Evolutionary conservation across 1,284 basidiomycete genomes (phyloP).

Genomic region (Mycosarcoma mackinlayi): DNA sequence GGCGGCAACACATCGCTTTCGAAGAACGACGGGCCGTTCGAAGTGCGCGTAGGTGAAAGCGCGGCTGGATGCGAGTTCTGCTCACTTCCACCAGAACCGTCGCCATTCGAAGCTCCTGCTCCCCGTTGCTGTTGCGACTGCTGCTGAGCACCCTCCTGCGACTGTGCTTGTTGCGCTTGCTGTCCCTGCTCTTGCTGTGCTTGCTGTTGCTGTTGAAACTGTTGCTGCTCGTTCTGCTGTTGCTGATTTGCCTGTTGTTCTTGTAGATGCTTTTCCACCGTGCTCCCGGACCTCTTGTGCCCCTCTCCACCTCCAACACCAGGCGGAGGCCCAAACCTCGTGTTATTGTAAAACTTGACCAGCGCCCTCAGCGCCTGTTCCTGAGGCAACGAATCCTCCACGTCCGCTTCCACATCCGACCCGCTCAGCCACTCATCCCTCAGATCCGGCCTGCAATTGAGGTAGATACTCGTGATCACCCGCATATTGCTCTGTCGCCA

Average conservation of each 20-base stretch:
- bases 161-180: slow-evolving; percentile 17
- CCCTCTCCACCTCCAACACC: slow-evolving; percentile 43
- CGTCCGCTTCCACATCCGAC: slow-evolving; percentile 88
- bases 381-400: slow-evolving; percentile 81
- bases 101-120: neutral
- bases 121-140: slow-evolving; percentile 18
- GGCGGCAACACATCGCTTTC: slow-evolving; percentile 72
- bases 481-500: slow-evolving; percentile 99
- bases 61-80: slow-evolving; percentile 18
- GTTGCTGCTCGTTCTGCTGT: slow-evolving; percentile 12
- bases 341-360: slow-evolving; percentile 82
- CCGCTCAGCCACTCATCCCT: slow-evolving; percentile 98
- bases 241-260: neutral
- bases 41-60: slow-evolving; percentile 29
- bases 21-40: slow-evolving; percentile 53
- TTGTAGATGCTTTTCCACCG: slow-evolving; percentile 32
- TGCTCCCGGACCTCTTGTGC: slow-evolving; percentile 55
- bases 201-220: slow-evolving; percentile 6
- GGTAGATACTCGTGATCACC: slow-evolving; percentile 96
- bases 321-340: slow-evolving; percentile 46
- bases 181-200: slow-evolving; percentile 15
- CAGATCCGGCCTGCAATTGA: slow-evolving; percentile 94
- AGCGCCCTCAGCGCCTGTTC: slow-evolving; percentile 94
- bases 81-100: slow-evolving; percentile 12
- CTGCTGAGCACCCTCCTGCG: no score